These are phyloP conservation scores for Lentinula edodes DNA, from an alignment of 768 basidiomycete genomes.

Conservation along the genomic window DNA sequence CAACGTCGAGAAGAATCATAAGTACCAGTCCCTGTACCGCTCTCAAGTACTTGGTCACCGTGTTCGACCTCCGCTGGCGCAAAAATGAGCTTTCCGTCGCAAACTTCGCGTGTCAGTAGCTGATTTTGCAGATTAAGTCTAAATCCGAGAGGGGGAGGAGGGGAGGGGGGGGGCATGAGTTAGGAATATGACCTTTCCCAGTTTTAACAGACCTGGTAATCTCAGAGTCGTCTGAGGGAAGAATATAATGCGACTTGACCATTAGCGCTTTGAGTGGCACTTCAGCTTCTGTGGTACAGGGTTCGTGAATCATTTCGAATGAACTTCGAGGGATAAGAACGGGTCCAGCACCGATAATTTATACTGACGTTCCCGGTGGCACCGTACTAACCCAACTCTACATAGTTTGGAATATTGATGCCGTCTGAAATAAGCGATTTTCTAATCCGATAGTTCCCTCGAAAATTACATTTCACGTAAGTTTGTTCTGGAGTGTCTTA, in stretches of 20 bases:
- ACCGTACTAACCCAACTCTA: too few species aligned
- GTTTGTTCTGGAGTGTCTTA: not conserved
- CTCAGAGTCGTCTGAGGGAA: slow-evolving; percentile 5
- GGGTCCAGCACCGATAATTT: not conserved
- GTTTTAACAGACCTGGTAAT: not conserved
- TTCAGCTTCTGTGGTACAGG: not conserved
- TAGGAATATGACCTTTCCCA: not conserved
- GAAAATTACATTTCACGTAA: not conserved
- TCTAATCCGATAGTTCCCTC: too few species aligned
- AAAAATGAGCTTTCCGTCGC: not conserved
- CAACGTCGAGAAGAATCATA: not conserved
- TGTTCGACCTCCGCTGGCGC: not conserved
- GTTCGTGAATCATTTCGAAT: not conserved
- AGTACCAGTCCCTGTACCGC: slow-evolving; percentile 6
- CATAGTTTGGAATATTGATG: too few species aligned
- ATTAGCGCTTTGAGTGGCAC: not conserved
- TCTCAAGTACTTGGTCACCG: not conserved
- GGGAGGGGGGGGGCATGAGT: not conserved
- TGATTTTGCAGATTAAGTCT: slow-evolving; percentile 5
- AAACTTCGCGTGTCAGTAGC: not conserved
- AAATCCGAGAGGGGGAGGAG: not conserved
- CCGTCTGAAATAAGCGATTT: too few species aligned
- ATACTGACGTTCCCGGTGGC: not conserved
- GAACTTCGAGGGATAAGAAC: not conserved
- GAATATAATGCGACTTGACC: not conserved